A percentile compares a stretch with the other conserved stretches of the same genome.
phyloP scores from a whole-genome alignment of 108 stramenopile genomes.

The Nitzschia inconspicua region DNA sequence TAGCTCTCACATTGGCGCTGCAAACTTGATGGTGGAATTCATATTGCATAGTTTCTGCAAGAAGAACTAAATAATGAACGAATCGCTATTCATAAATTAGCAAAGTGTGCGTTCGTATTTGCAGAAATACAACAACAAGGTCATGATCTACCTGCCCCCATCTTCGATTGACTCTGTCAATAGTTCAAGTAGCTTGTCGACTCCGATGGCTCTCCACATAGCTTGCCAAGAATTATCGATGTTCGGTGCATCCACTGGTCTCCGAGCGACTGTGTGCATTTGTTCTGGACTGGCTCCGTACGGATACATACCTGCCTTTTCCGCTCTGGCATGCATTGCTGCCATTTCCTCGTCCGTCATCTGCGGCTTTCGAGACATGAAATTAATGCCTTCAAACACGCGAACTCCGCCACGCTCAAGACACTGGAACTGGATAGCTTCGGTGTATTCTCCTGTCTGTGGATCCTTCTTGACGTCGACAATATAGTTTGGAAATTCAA shows the following conservation, averaged over 20 bases:
- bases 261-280: conserved; percentile 88
- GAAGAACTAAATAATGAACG: too few species aligned
- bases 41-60: too few species aligned
- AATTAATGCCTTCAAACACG: conserved; percentile 96
- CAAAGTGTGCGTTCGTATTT: too few species aligned
- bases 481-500: conserved; percentile 92
- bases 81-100: too few species aligned
- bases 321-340: conserved; percentile 81
- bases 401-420: conserved; percentile 86
- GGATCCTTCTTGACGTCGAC: conserved; percentile 84
- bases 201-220: conserved; percentile 84
- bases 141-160: conserved; percentile 72
- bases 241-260: conserved; percentile 52
- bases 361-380: conserved; percentile 78
- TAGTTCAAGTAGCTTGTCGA: conserved; percentile 82
- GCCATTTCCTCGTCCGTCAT: conserved; percentile 74
- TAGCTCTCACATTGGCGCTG: too few species aligned
- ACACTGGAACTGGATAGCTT: conserved; percentile 93
- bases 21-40: too few species aligned
- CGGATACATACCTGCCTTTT: conserved; percentile 78
- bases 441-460: conserved; percentile 73
- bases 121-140: too few species aligned
- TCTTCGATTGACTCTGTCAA: conserved; percentile 87
- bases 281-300: conserved; percentile 87
- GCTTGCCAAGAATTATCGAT: conserved; percentile 84